Evolutionary conservation across 106 monocot genomes (phyloP).

Genomic region (Iris macrosiphon): DNA sequence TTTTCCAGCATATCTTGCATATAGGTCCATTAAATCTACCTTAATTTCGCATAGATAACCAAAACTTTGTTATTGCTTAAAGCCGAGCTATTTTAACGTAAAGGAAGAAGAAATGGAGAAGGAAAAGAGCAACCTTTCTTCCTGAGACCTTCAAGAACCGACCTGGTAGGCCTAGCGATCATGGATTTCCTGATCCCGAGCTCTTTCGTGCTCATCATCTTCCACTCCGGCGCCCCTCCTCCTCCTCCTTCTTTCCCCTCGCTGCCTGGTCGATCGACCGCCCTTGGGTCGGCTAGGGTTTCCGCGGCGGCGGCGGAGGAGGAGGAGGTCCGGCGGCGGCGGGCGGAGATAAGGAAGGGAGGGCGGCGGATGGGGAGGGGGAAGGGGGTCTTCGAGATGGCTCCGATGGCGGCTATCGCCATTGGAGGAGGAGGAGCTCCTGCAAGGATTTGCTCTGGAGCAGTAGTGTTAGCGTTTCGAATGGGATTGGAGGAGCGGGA

Average conservation of each 20-base stretch:
- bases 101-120: not conserved
- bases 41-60: too few species aligned
- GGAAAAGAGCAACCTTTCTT: conserved; percentile 53
- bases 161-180: conserved; percentile 63
- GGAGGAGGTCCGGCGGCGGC: conserved; percentile 29
- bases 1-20: too few species aligned
- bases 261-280: not conserved
- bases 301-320: conserved; percentile 22
- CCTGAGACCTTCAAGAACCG: conserved; percentile 58
- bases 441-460: not conserved
- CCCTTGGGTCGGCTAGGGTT: conserved; percentile 11
- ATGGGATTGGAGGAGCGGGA: not conserved
- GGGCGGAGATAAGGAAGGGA: conserved; percentile 21
- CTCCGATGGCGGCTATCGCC: conserved; percentile 20
- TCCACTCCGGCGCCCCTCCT: conserved; percentile 37
- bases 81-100: not conserved
- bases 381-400: conserved; percentile 27
- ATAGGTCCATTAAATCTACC: not conserved
- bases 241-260: not conserved
- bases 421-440: not conserved
- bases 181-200: conserved; percentile 67
- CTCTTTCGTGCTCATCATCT: conserved; percentile 61
- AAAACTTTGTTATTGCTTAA: too few species aligned
- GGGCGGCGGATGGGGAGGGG: conserved; percentile 24
- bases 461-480: not conserved